These are phyloP conservation scores for Pilasporangium apinafurcum DNA, from an alignment of 352 stramenopile genomes.

Conservation along the genomic window DNA sequence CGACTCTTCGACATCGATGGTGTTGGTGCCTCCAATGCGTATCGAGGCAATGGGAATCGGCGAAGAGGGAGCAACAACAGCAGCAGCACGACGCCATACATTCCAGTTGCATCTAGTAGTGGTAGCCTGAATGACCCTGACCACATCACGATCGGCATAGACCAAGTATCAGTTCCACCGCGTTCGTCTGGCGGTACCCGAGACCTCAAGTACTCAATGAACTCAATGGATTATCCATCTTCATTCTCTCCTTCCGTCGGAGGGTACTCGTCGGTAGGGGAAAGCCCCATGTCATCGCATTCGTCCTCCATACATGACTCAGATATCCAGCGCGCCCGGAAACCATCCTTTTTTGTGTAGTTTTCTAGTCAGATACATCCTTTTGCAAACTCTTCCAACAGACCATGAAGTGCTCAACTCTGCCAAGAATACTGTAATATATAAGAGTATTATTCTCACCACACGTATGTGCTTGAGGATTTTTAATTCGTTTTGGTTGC, in stretches of 20 bases:
- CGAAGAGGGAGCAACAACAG: conserved; percentile 3
- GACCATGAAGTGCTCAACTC: no score
- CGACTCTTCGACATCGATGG: conserved; percentile 60
- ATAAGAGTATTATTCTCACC: no score
- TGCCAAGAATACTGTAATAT: no score
- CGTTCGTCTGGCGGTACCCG: conserved; percentile 25
- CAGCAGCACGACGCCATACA: no score
- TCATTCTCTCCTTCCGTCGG: conserved; percentile 41
- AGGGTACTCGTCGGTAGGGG: conserved; percentile 58
- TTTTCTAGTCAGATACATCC: no score
- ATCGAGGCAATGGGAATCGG: no score
- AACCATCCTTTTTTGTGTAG: conserved; percentile 55
- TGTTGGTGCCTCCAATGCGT: conserved; percentile 7
- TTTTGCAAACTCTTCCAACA: no score
- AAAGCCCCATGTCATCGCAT: conserved; percentile 35
- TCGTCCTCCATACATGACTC: conserved; percentile 7
- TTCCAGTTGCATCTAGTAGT: no score
- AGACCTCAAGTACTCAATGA: conserved; percentile 39
- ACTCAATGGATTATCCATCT: conserved; percentile 30
- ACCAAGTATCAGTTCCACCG: conserved; percentile 5
- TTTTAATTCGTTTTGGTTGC: no score
- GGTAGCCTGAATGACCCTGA: no score
- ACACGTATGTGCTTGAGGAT: no score
- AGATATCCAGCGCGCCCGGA: conserved; percentile 7
- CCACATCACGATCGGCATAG: conserved; percentile 11